phyloP scores from a whole-genome alignment of 202 grass and related monocot genomes.

The Brachypodium distachyon region DNA sequence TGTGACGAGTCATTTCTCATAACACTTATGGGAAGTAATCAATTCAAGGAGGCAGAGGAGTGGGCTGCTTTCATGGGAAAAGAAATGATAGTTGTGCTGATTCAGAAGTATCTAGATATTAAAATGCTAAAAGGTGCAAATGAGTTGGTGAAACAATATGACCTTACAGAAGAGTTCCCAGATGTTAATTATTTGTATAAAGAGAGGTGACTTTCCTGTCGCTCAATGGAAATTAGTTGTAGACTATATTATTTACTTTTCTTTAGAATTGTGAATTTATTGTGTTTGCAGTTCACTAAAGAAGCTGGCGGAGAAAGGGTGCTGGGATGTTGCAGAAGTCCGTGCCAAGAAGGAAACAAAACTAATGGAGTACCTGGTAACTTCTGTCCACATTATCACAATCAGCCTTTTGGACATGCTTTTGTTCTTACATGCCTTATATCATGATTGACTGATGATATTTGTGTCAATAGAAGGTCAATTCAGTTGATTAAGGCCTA shows the following conservation, averaged over 20 bases:
- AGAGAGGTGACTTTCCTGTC: conserved; percentile 52
- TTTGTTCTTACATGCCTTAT: not conserved
- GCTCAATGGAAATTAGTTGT: not conserved
- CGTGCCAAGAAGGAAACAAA: conserved; percentile 67
- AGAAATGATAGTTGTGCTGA: conserved; percentile 52
- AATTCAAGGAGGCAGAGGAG: conserved; percentile 67
- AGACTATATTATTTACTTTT: not conserved
- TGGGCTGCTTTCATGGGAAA: conserved; percentile 75
- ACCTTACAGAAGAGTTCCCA: conserved; percentile 74
- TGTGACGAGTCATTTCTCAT: conserved; percentile 57
- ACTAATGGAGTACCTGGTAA: conserved; percentile 89
- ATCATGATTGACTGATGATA: not conserved
- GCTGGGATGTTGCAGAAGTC: conserved; percentile 88
- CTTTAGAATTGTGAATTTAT: conserved; percentile 11
- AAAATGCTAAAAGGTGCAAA: conserved; percentile 87
- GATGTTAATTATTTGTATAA: conserved; percentile 77
- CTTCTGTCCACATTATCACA: not conserved
- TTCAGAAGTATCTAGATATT: conserved; percentile 65
- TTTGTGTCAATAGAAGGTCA: not conserved
- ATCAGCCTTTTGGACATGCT: not conserved
- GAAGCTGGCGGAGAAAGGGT: conserved; percentile 93
- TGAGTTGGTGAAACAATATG: conserved; percentile 66
- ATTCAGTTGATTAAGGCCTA: conserved; percentile 3
- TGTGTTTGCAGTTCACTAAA: conserved; percentile 62
- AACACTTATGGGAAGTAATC: conserved; percentile 55